Evolutionary conservation across 106 monocot species (phyloP), one percentile per base, ranked within the genome.

Genomic region (Allium sativum): DNA sequence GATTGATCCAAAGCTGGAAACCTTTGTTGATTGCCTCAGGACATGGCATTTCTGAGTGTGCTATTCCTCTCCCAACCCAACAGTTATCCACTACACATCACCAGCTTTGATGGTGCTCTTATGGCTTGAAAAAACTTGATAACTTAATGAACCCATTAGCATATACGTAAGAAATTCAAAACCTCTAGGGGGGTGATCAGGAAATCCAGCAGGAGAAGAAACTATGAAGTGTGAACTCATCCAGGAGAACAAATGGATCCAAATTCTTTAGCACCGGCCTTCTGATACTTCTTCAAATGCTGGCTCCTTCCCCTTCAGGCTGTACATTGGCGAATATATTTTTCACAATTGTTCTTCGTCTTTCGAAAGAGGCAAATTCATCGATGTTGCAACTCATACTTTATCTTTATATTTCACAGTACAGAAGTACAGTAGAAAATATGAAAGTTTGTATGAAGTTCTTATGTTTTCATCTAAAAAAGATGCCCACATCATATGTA

Each of bases 31-130:
- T 60, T 54, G 84, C 92, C 0, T 80, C 81, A 0, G 55, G 76
- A 7, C 69, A 74, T 3, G 92, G 92, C 84, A 81, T 81, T 55
- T 92, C 92, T 0, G 92, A 87, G 64, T 92, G 92, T 48, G 87
- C 47, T 48, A 92, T 87, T 54, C 92, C 92, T 43, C 84, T 67
- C 12, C 92, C 92, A n/a, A n/a, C n/a, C n/a, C n/a, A 10, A 84
- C 87, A 10, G 87, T 87, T 87, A 92, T 87, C 92, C 92, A 92
- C 92, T 91, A 87, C 40, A 92, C 55, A 77, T 92, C 92, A 4
- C 92, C 92, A 11, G 87, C 40, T 40, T 58, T 68, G 22, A 92
- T 84, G 8, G 87, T 84, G 57, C 87, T 84, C 50, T 81, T 79
- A 66, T 87, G 81, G 8, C 87, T 87, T 7, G 71, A 43, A 50